phyloP scores from a whole-genome alignment of 768 basidiomycete species.

The Xanthoconium stramineum region DNA sequence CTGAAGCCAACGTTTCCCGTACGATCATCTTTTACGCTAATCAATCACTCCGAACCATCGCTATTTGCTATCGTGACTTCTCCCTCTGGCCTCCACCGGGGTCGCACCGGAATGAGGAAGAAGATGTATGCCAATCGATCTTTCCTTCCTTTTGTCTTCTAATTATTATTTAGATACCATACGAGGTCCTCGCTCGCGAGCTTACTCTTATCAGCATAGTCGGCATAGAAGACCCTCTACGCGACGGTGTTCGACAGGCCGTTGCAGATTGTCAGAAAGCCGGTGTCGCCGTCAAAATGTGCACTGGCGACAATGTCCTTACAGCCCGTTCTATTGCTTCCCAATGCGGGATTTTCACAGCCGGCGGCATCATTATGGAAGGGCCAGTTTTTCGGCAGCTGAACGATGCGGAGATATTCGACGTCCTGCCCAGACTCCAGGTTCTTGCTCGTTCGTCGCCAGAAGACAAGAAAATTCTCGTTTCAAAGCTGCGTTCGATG shows the following conservation, averaged over 20 bases:
- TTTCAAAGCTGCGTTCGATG: constrained; percentile 79
- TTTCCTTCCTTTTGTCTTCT: background rate
- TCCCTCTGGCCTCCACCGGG: constrained; percentile 76
- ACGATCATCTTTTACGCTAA: constrained; percentile 99
- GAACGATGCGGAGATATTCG: constrained; percentile 62
- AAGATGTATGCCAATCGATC: constrained; percentile 47
- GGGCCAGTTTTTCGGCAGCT: constrained; percentile 90
- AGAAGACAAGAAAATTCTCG: constrained; percentile 93
- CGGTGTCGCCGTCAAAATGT: constrained; percentile 96
- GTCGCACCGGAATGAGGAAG: constrained; percentile 36
- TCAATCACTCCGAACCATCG: constrained; percentile 92
- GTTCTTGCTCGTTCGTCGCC: constrained; percentile 97
- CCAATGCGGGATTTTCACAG: constrained; percentile 93
- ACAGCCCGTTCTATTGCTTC: constrained; percentile 94
- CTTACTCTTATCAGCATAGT: constrained; percentile 86
- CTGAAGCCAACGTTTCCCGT: constrained; percentile 78
- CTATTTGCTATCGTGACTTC: constrained; percentile 90
- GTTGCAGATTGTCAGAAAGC: constrained; percentile 85
- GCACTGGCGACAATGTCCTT: constrained; percentile 95
- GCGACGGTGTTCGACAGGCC: constrained; percentile 84
- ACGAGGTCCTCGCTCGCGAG: constrained; percentile 62
- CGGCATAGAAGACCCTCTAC: constrained; percentile 96
- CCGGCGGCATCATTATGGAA: constrained; percentile 97
- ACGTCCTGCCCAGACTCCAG: constrained; percentile 88
- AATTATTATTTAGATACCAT: constrained; percentile 51